Conservation (phyloP, 805 yeast genomes). For the Saccharomycopsis lassenensis region DNA sequence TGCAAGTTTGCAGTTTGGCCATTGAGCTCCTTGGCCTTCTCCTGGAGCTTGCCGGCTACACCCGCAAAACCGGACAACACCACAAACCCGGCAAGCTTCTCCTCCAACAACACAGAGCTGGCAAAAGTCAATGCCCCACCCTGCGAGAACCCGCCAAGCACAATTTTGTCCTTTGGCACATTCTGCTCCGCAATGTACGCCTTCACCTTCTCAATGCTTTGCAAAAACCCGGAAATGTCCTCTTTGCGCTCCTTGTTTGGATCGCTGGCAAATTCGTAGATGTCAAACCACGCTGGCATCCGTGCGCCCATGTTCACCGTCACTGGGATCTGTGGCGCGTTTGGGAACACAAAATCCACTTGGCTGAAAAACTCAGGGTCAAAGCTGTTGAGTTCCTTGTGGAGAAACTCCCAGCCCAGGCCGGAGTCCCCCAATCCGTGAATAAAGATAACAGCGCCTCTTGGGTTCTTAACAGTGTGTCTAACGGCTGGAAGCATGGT, state of each 20-base stretch:
- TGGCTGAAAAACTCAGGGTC: conserved; percentile 23
- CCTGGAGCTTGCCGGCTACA: conserved; percentile 23
- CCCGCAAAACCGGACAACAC: conserved; percentile 69
- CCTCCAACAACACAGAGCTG: conserved; percentile 30
- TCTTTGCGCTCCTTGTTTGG: conserved; percentile 22
- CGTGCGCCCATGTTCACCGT: conserved; percentile 52
- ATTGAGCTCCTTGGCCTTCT: conserved; percentile 19
- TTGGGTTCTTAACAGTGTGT: no score
- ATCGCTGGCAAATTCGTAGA: conserved; percentile 42
- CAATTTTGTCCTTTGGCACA: conserved; percentile 51
- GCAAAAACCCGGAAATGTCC: conserved; percentile 45
- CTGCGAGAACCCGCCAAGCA: conserved; percentile 95
- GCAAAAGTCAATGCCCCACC: conserved; percentile 79
- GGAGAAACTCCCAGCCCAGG: conserved; percentile 77
- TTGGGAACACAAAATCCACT: conserved; percentile 73
- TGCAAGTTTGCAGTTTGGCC: conserved; percentile 33
- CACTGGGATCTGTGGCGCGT: conserved; percentile 69
- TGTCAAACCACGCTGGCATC: conserved; percentile 87
- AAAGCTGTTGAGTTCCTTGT: conserved; percentile 41
- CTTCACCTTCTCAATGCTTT: conserved; percentile 36
- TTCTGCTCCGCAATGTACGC: conserved; percentile 38
- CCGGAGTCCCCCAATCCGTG: conserved; percentile 95
- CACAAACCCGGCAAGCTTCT: conserved; percentile 68
- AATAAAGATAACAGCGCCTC: conserved; percentile 61
- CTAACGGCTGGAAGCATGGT: no score